phyloP scores from a whole-genome alignment of 2,329 filamentous ascomycete genomes.

The Colletotrichum siamense region DNA sequence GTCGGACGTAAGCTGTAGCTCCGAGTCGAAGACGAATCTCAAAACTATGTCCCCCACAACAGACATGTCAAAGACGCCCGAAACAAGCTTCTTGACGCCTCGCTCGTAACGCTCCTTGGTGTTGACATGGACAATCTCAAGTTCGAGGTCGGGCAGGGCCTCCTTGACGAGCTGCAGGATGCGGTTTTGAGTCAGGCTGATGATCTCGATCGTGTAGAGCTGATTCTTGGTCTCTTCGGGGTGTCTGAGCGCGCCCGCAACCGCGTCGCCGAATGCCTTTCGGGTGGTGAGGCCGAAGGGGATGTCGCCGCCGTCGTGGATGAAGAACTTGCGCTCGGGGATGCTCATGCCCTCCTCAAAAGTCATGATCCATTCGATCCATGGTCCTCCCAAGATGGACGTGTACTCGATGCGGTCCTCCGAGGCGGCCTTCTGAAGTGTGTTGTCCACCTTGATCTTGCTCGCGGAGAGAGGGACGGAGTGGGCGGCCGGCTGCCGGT shows the following conservation, averaged over 20 bases:
- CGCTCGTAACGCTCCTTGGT: not conserved
- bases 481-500: conserved; percentile 20
- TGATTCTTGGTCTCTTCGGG: conserved; percentile 56
- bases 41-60: not conserved
- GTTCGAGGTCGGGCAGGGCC: not conserved
- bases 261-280: conserved; percentile 47
- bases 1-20: not conserved
- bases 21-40: not conserved
- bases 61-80: not conserved
- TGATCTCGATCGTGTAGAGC: conserved; percentile 56
- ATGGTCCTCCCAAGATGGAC: conserved; percentile 45
- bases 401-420: conserved; percentile 31
- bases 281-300: conserved; percentile 52
- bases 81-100: not conserved
- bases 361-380: conserved; percentile 33
- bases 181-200: conserved; percentile 54
- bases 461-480: conserved; percentile 19
- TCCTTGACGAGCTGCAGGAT: conserved; percentile 41
- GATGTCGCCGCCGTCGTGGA: conserved; percentile 55
- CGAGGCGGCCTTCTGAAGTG: not conserved
- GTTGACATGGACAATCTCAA: not conserved
- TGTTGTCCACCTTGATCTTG: conserved; percentile 21
- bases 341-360: not conserved
- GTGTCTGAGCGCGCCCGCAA: conserved; percentile 50
- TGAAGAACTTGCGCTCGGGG: conserved; percentile 32